Base-by-base conservation (phyloP, 495 filamentous ascomycete genomes). In the Podospora didyma region DNA sequence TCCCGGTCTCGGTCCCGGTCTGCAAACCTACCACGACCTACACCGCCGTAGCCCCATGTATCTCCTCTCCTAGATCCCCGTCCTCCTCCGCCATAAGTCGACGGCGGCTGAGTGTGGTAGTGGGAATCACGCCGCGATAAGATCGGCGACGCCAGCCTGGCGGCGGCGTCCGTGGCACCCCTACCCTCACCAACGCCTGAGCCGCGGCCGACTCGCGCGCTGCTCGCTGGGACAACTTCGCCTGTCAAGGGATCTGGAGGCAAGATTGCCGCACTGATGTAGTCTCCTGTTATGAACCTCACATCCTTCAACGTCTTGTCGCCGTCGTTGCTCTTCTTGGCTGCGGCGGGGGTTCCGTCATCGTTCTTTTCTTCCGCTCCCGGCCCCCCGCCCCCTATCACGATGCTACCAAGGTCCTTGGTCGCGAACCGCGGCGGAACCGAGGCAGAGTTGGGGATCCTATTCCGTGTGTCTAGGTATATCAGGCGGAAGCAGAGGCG, bases 231-330 rank as follows among this genome's bases (percentile, higher is more conserved):
- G 51, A 83, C 84, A 20, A 96, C 85, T n/a, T 79, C 79, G 0
- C 90, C 91, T 64, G 92, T 86, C 44, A 60, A 79, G 73, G 65
- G 85, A 24, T 56, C 69, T 16, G 93, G 90, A 44, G 88, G 85
- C 21, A 91, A 71, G 46, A 97, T 85, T 2, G 89, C 88, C 66
- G 87, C 90, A 54, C 84, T 84, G 21, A 97, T 79, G 66, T 86
- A 96, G 72, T 96, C 93, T 0, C 93, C 94, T 56, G 92, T 85
- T 26, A 97, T 86, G 62, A 96, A 96, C 23, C 83, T 77, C 34
- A 80, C 83, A 44, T 95, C 90, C 46, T 74, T 72, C 41, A 97
- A 71, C 44, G 88, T 89, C 73, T 86, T 92, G 10, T 86, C 42
- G 80, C 78, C n/a, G 34, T 65, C 62, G 22, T 51, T 46, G 46